phyloP scores from a whole-genome alignment of 495 filamentous ascomycete species.

The Collariella sp. region DNA sequence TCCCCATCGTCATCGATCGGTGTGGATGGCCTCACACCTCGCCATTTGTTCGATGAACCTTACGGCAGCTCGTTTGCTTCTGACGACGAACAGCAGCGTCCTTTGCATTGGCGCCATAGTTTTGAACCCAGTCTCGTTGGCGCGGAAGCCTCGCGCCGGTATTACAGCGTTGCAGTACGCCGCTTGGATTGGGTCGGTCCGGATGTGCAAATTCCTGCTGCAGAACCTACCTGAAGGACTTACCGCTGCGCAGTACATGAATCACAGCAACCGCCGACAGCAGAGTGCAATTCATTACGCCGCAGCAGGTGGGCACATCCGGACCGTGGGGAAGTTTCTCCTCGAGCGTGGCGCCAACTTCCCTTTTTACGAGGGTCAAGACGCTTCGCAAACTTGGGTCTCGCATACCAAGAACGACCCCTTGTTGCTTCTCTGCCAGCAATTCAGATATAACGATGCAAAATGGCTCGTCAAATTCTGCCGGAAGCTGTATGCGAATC shows the following conservation, averaged over 20 bases:
- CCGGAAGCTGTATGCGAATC: not conserved
- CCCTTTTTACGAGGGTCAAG: not conserved
- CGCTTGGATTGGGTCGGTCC: not conserved
- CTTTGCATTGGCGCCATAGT: not conserved
- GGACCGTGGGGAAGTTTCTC: not conserved
- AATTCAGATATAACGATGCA: not conserved
- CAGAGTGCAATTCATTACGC: not conserved
- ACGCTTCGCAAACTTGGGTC: not conserved
- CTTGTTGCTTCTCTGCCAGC: not conserved
- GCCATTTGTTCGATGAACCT: conserved; percentile 1
- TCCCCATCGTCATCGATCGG: not conserved
- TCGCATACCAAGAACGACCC: not conserved
- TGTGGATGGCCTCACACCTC: conserved; percentile 1
- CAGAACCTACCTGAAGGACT: not conserved
- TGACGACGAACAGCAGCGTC: not conserved
- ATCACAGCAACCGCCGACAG: not conserved
- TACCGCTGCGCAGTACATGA: not conserved
- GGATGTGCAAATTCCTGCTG: not conserved
- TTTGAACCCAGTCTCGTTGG: not conserved
- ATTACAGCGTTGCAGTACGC: not conserved
- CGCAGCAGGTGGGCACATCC: not conserved
- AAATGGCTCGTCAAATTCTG: not conserved
- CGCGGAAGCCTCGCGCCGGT: not conserved
- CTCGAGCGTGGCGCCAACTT: not conserved
- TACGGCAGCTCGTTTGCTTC: not conserved